Evolutionary conservation across 768 basidiomycete species (phyloP), one percentile per base, ranked within the genome.

Genomic region (Hericium rajendrae): DNA sequence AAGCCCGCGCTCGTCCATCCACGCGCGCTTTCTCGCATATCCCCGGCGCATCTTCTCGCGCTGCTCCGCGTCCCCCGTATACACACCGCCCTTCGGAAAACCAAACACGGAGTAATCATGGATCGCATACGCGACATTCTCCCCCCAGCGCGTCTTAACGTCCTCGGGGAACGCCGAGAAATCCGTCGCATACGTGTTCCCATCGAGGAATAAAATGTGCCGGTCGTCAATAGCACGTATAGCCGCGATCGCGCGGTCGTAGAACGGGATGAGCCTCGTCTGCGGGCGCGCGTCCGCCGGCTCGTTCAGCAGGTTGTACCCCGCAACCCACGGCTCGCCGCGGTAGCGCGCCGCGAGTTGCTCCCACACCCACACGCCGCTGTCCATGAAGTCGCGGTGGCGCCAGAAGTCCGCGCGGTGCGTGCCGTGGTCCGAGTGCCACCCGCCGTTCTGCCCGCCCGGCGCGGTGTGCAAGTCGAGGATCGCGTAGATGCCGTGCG

Each of bases 301-400:
- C 64, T 78, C 76, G 68, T 77, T 77, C 43, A 78, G 63, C 18
- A 69, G 72, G 62, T 77, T 78, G 64, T 75, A 78, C 12, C 76
- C 74, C 2, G 76, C 76, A 4, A 78, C 67, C 76, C 75, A 75
- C 10, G 73, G 67, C 54, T 78, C 76, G 39, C 68, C 69, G 59
- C 71, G 73, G 68, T 76, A 76, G 32, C 70, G 72, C 59, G 60
- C 62, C 2, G 76, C 75, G n/a, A 76, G 59, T 37, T 72, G 63
- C 52, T 71, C 71, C 75, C 75, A 76, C 9, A 77, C 68, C 62
- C 67, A 64, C 32, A 75, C 65, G 11, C 70, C 63, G 18, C 74
- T 67, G 62, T 76, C 70, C 60, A 76, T 73, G 65, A 78, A 77
- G 57, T 75, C 37, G 48, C 70, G 72, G 68, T 76, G 72, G 2